phyloP scores from a whole-genome alignment of 176 grass and related monocot genomes.

The Dactylis glomerata region DNA sequence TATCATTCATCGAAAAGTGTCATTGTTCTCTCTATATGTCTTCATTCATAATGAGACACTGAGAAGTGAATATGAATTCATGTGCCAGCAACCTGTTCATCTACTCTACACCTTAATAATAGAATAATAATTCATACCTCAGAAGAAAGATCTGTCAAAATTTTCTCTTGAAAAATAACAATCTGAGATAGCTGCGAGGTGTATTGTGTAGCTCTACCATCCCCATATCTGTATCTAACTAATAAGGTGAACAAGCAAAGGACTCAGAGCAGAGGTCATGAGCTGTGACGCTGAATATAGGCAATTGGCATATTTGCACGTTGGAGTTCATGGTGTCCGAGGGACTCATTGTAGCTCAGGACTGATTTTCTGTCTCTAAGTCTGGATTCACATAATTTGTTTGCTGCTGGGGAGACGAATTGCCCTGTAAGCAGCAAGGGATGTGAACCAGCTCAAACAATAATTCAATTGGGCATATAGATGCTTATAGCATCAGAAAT shows the following conservation, averaged over 20 bases:
- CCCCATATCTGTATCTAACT: neutral
- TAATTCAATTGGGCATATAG: neutral
- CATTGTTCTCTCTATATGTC: too few relatives aligned
- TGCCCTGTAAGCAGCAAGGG: conserved; percentile 24
- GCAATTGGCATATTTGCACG: neutral
- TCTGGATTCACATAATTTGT: conserved; percentile 1
- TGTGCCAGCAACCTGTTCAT: neutral
- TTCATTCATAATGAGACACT: too few relatives aligned
- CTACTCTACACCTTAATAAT: neutral
- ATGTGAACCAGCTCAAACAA: neutral
- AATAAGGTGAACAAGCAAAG: neutral
- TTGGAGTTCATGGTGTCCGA: neutral
- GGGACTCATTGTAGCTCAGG: neutral
- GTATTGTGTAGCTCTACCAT: neutral
- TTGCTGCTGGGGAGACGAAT: neutral
- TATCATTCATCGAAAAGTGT: too few relatives aligned
- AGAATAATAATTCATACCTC: neutral
- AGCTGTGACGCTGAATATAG: neutral
- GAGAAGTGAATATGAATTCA: neutral
- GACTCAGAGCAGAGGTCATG: neutral
- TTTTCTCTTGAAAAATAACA: too few relatives aligned
- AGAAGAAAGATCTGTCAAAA: neutral
- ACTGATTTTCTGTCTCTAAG: neutral
- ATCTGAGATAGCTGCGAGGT: neutral
- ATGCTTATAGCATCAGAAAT: neutral